These are phyloP conservation scores for Russula brevipes DNA, from an alignment of 768 basidiomycete genomes.

Conservation along the genomic window DNA sequence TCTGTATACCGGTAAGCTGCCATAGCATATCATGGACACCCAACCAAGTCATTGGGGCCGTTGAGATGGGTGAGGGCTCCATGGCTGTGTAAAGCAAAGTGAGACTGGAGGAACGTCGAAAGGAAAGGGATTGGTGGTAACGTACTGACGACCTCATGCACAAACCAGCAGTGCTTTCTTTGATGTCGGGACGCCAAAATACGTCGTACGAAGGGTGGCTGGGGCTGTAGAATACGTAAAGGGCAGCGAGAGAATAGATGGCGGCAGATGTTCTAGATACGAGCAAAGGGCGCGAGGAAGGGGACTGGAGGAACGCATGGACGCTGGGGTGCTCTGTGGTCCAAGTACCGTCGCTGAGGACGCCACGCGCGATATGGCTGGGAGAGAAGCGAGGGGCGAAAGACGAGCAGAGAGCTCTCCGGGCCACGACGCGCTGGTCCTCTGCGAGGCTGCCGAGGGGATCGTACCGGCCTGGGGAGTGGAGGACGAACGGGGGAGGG, in stretches of 20 bases:
- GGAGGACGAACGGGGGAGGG: not conserved
- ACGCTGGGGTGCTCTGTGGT: constrained; percentile 23
- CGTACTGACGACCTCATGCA: constrained; percentile 23
- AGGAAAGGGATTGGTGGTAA: not conserved
- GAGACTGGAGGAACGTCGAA: not conserved
- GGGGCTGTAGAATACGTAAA: constrained; percentile 21
- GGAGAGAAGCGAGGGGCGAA: constrained; percentile 13
- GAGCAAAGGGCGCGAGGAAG: constrained; percentile 15
- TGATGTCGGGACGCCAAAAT: constrained; percentile 23
- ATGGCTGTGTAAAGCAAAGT: constrained; percentile 8
- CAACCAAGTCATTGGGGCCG: constrained; percentile 22
- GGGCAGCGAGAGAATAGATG: constrained; percentile 24
- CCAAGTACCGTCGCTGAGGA: constrained; percentile 25
- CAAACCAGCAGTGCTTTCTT: constrained; percentile 18
- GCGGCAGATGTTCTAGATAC: constrained; percentile 12
- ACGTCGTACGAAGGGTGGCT: constrained; percentile 22
- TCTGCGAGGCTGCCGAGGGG: constrained; percentile 20
- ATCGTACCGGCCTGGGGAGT: constrained; percentile 19
- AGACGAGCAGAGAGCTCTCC: constrained; percentile 9
- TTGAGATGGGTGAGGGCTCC: constrained; percentile 18
- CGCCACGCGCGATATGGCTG: constrained; percentile 15
- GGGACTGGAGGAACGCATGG: constrained; percentile 17
- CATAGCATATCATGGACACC: constrained; percentile 24
- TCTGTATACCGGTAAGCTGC: constrained; percentile 24
- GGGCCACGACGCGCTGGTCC: constrained; percentile 2